Percentiles rank a stretch among this genome's conserved stretches.
Conservation (phyloP, 108 stramenopile species). For the Parmales sp. region DNA sequence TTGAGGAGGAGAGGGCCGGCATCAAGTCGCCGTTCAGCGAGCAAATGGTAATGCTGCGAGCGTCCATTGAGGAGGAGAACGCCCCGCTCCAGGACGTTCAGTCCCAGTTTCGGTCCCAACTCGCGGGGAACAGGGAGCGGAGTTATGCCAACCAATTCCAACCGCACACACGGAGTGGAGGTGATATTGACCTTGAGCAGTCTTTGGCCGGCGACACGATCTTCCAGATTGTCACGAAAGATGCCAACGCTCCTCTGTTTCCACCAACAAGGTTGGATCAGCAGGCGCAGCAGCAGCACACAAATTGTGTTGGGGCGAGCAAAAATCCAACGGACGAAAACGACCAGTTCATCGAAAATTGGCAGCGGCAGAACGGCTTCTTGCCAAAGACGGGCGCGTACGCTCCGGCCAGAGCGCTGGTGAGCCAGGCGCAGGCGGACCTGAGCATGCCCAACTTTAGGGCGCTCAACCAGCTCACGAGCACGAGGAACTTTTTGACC, state of each 20-base stretch:
- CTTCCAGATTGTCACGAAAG: neutral
- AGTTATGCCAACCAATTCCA: neutral
- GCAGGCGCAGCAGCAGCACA: neutral
- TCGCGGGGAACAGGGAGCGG: neutral
- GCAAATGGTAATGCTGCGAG: neutral
- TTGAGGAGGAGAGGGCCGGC: neutral
- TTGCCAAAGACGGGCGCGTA: conserved; percentile 1
- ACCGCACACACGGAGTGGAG: too few relatives aligned
- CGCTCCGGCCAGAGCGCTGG: neutral
- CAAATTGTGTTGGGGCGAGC: neutral
- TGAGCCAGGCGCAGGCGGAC: neutral
- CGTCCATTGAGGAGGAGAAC: neutral
- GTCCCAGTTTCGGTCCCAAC: neutral
- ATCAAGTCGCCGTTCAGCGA: neutral
- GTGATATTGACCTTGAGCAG: neutral
- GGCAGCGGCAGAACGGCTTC: conserved; percentile 1
- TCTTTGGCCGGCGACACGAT: neutral
- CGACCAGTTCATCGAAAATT: neutral
- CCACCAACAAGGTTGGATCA: neutral
- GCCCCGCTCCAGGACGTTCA: neutral
- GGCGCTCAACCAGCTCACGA: neutral
- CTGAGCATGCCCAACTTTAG: neutral
- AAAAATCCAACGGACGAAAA: neutral
- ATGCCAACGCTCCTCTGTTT: neutral
- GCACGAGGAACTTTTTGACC: neutral